These are phyloP conservation scores for Vanderwaltozyma verrucispora DNA, from an alignment of 805 yeast genomes.

Conservation along the genomic window DNA sequence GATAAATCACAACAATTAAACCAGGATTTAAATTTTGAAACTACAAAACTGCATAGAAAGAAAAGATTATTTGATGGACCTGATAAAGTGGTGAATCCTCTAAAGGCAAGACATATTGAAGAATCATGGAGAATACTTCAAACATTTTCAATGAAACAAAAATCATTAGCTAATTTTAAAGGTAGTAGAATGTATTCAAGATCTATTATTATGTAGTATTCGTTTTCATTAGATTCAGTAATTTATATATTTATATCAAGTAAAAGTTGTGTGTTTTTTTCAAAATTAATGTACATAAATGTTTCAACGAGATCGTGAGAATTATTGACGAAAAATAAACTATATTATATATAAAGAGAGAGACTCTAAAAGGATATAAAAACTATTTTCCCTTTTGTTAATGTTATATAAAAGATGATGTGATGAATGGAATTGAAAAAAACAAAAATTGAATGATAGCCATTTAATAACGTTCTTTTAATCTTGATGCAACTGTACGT, in stretches of 20 bases:
- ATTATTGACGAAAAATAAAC: too few species aligned
- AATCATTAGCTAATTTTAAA: conserved; percentile 57
- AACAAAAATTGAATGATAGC: too few species aligned
- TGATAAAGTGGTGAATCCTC: conserved; percentile 69
- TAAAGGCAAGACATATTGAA: conserved; percentile 67
- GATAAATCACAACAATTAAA: conserved; percentile 27
- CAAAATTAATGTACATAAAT: background rate
- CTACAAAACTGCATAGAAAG: conserved; percentile 36
- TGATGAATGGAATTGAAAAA: too few species aligned
- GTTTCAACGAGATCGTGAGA: background rate
- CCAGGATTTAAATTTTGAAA: conserved; percentile 30
- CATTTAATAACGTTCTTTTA: conserved; percentile 80
- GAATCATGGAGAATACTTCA: conserved; percentile 87
- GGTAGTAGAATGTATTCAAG: conserved; percentile 34
- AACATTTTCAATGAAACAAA: conserved; percentile 42
- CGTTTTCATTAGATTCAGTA: too few species aligned
- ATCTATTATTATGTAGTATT: conserved; percentile 11
- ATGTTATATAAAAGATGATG: too few species aligned
- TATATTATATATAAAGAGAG: too few species aligned
- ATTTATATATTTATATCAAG: too few species aligned
- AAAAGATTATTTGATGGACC: conserved; percentile 77
- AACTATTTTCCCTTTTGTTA: too few species aligned
- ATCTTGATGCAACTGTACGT: conserved; percentile 92
- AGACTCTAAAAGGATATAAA: too few species aligned
- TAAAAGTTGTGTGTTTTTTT: too few species aligned